Base-by-base conservation (phyloP, 1,284 basidiomycete species). In the Anthracocystis panici-leucophaei region DNA sequence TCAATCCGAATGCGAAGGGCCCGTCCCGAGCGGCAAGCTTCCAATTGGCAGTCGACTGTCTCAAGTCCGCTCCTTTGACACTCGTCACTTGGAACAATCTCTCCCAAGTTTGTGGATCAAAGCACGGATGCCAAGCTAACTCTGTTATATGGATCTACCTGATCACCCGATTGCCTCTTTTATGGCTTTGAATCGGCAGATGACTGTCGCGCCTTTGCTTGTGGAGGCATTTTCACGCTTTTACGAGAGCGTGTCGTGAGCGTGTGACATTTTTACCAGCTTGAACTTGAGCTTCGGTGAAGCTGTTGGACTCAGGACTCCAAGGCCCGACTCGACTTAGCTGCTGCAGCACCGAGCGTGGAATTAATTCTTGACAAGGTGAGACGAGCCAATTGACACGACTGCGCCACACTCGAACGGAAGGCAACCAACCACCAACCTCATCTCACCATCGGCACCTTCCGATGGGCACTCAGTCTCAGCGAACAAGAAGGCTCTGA, bases 221-320 rank as follows among this genome's bases (percentile, higher is more conserved):
- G 63, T 58, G 56, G 63, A 65, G 63, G 56, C 56, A 49, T 65
- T 33, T 55, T 42, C 42, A 54, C 59, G 50, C 58, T 46, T 55
- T 49, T 46, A 9, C 31, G 9, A 57, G 31, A n/a, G 51, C 63
- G 64, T 65, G 57, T 65, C 64, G 64, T 59, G 64, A 58, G 63
- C 45, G 55, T 44, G 53, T 46, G 49, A 27, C 33, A 53, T 57
- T 41, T 23, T 52, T 52, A 3, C 2, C 44, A 18, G 18, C 46
- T 31, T 31, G 27, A 29, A 5, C 25, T 14, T 12, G 23, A 38
- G 50, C 50, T 23, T 52, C 46, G 46, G 42, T 18, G 27, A 31
- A 21, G 38, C 31, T 65, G 56, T 65, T 65, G 62, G 62, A 65
- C 63, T 65, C 44, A 21, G 25, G 16, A 18, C n/a, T n/a, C n/a